Conservation (phyloP, 108 stramenopile genomes). For the Nitzschia sp. region DNA sequence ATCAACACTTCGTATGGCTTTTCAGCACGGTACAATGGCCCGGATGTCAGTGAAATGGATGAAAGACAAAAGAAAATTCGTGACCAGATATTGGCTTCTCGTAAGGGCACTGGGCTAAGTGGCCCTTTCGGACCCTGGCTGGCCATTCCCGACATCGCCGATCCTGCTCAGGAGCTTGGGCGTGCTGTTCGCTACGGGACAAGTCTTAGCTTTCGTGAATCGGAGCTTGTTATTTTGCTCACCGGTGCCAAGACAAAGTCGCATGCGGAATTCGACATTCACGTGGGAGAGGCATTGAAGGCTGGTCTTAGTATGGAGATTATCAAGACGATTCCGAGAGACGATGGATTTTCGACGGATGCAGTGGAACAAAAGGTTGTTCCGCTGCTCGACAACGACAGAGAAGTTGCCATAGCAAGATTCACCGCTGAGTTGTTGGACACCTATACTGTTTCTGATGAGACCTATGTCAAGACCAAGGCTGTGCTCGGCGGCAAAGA, state of each 20-base stretch:
- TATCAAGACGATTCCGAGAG: conserved; percentile 65
- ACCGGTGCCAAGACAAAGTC: conserved; percentile 71
- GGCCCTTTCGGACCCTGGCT: conserved; percentile 91
- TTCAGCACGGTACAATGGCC: conserved; percentile 65
- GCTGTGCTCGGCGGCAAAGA: conserved; percentile 54
- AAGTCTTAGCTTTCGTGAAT: conserved; percentile 57
- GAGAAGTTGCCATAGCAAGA: conserved; percentile 62
- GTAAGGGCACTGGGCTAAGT: conserved; percentile 72
- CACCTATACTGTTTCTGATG: conserved; percentile 67
- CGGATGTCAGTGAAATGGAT: conserved; percentile 52
- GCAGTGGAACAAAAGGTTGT: conserved; percentile 47
- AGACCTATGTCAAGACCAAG: conserved; percentile 64
- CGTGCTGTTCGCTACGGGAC: conserved; percentile 70
- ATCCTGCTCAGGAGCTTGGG: conserved; percentile 68
- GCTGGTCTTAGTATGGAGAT: conserved; percentile 62
- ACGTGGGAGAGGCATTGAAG: conserved; percentile 68
- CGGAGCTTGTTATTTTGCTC: conserved; percentile 77
- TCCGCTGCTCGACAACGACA: conserved; percentile 53
- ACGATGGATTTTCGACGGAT: conserved; percentile 50
- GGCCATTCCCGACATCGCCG: conserved; percentile 65
- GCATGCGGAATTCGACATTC: conserved; percentile 77
- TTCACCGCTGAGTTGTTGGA: conserved; percentile 80
- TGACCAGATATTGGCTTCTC: conserved; percentile 56
- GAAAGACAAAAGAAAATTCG: conserved; percentile 59
- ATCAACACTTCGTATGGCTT: conserved; percentile 24